These are phyloP conservation scores for Staphylotrichum tortipilum DNA, from an alignment of 495 filamentous ascomycete genomes.

Conservation along the genomic window DNA sequence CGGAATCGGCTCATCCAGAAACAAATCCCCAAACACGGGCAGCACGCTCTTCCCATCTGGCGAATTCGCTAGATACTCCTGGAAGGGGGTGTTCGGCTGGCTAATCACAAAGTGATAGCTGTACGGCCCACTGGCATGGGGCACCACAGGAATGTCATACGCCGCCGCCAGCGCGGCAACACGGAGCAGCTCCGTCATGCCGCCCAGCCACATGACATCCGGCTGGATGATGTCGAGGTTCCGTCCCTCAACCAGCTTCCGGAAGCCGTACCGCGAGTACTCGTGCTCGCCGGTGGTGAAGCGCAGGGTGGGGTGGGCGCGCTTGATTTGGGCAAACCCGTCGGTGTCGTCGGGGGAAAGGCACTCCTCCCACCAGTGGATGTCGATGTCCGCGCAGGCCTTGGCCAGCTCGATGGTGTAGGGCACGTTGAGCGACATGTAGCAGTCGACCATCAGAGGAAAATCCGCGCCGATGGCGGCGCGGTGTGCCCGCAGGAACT, in stretches of 20 bases:
- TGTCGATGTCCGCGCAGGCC: constrained; percentile 68
- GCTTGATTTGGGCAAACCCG: constrained; percentile 79
- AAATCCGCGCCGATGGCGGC: constrained; percentile 81
- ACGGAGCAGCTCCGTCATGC: constrained; percentile 84
- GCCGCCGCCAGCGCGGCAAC: constrained; percentile 80
- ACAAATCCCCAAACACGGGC: constrained; percentile 86
- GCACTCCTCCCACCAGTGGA: constrained; percentile 97
- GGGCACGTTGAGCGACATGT: constrained; percentile 86
- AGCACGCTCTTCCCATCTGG: constrained; percentile 79
- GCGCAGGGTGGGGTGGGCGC: constrained; percentile 79
- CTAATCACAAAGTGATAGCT: constrained; percentile 92
- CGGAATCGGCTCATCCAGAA: constrained; percentile 84
- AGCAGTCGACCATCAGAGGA: constrained; percentile 90
- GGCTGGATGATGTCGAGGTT: constrained; percentile 91
- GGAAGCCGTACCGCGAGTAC: constrained; percentile 86
- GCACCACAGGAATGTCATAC: constrained; percentile 91
- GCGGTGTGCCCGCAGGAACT: constrained; percentile 75
- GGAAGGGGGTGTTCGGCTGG: constrained; percentile 83
- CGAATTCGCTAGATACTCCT: constrained; percentile 90
- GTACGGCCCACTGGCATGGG: constrained; percentile 85
- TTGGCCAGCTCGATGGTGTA: constrained; percentile 88
- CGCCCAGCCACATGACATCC: constrained; percentile 94
- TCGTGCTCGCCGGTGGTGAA: constrained; percentile 96
- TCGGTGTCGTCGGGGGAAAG: constrained; percentile 83
- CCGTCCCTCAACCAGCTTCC: constrained; percentile 83